Percentiles rank a stretch among this genome's conserved stretches.
Evolutionary conservation across 495 filamentous ascomycete genomes (phyloP).

Genomic region (Podospora fimiseda): DNA sequence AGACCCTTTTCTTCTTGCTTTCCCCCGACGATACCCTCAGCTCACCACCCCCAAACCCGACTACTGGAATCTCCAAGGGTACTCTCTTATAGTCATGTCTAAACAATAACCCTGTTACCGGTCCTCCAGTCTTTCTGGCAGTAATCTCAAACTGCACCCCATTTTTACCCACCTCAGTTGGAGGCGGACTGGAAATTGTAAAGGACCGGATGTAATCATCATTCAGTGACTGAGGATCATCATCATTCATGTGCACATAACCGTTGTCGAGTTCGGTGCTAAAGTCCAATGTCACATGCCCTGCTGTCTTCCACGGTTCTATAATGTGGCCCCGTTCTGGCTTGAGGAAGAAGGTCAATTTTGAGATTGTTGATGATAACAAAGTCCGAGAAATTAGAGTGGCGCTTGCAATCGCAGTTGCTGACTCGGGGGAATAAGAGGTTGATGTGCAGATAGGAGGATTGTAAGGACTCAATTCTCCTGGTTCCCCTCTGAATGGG

Average conservation of each 20-base stretch:
- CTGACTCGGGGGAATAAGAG: conserved; percentile 13
- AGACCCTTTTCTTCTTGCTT: conserved; percentile 33
- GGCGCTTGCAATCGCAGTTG: conserved; percentile 32
- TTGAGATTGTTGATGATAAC: conserved; percentile 57
- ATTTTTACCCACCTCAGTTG: conserved; percentile 3
- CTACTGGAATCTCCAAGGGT: conserved; percentile 56
- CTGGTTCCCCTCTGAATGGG: conserved; percentile 54
- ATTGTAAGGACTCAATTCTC: conserved; percentile 64
- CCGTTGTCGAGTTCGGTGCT: conserved; percentile 58
- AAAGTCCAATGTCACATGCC: conserved; percentile 71
- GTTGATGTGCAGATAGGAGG: conserved; percentile 32
- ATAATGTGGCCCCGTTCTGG: background rate
- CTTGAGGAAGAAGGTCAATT: conserved; percentile 55
- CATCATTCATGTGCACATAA: conserved; percentile 75
- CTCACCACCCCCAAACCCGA: conserved; percentile 65
- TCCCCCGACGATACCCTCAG: conserved; percentile 9
- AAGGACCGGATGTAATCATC: conserved; percentile 80
- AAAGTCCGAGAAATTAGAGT: conserved; percentile 46
- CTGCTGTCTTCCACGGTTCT: conserved; percentile 54
- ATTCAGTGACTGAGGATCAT: conserved; percentile 69
- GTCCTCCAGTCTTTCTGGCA: conserved; percentile 60
- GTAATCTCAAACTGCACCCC: conserved; percentile 61
- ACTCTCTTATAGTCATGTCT: conserved; percentile 40
- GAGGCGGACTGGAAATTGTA: conserved; percentile 59
- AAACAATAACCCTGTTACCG: conserved; percentile 60